Percentiles rank a stretch among this genome's conserved stretches.
Conservation (phyloP, 78 protist species). For the slime mould (Dictyostelium discoideum) region dicty_2.7 NC_007090.3:572001-572500, state of each 20-base stretch:
- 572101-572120: slow-evolving; percentile 64
- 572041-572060: neutral
- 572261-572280: neutral
- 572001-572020: slow-evolving; percentile 94
- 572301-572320: neutral
- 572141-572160: slow-evolving; percentile 96
- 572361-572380: neutral
- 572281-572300: neutral
- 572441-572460: neutral
- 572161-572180: slow-evolving; percentile 86
- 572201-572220: slow-evolving; percentile 71
- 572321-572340: neutral
- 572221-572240: slow-evolving; percentile 98
- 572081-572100: slow-evolving; percentile 79
- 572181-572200: slow-evolving; percentile 79
- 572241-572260: slow-evolving; percentile 90
- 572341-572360: neutral
- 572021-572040: neutral
- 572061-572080: slow-evolving; percentile 18
- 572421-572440: neutral
- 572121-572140: neutral
- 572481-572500: too few species aligned
- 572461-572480: too few species aligned
- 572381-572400: too few species aligned
- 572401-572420: too few species aligned